phyloP scores from a whole-genome alignment of 805 yeast species.

The Barnettozyma californica region DNA sequence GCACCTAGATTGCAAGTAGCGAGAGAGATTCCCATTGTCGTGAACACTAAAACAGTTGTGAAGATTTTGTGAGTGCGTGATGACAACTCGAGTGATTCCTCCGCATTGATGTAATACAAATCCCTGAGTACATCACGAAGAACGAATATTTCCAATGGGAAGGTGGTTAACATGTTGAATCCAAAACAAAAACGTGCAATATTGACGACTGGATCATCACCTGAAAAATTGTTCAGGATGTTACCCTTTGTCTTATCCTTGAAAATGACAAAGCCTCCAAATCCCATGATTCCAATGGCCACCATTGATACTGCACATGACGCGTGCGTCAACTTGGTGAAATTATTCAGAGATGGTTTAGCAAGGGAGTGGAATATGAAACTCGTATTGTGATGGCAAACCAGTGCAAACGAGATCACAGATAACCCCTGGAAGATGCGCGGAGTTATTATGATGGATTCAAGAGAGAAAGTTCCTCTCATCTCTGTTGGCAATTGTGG shows the following conservation, averaged over 20 bases:
- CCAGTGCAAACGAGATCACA: conserved; percentile 93
- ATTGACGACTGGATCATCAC: conserved; percentile 68
- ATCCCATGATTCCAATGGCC: conserved; percentile 72
- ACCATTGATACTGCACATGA: conserved; percentile 78
- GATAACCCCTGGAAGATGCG: conserved; percentile 84
- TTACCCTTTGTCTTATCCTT: conserved; percentile 81
- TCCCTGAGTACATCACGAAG: conserved; percentile 83
- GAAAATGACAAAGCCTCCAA: conserved; percentile 72
- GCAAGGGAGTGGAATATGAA: conserved; percentile 82
- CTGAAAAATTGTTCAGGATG: conserved; percentile 79
- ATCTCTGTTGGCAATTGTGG: conserved; percentile 47
- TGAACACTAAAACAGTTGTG: conserved; percentile 59
- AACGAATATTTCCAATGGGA: conserved; percentile 87
- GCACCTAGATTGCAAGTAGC: conserved; percentile 87
- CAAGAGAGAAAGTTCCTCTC: conserved; percentile 41
- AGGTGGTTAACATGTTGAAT: conserved; percentile 85
- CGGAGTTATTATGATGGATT: conserved; percentile 49
- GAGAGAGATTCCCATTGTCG: conserved; percentile 72
- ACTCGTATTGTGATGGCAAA: conserved; percentile 91
- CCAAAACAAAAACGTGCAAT: conserved; percentile 90
- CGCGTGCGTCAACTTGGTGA: conserved; percentile 73
- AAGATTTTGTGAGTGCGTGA: conserved; percentile 50
- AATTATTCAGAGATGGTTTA: conserved; percentile 70
- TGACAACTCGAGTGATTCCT: conserved; percentile 37
- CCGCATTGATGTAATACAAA: conserved; percentile 35